Base-by-base conservation (phyloP, 2,329 filamentous ascomycete species). In the Aspergillus novoparasiticus region DNA sequence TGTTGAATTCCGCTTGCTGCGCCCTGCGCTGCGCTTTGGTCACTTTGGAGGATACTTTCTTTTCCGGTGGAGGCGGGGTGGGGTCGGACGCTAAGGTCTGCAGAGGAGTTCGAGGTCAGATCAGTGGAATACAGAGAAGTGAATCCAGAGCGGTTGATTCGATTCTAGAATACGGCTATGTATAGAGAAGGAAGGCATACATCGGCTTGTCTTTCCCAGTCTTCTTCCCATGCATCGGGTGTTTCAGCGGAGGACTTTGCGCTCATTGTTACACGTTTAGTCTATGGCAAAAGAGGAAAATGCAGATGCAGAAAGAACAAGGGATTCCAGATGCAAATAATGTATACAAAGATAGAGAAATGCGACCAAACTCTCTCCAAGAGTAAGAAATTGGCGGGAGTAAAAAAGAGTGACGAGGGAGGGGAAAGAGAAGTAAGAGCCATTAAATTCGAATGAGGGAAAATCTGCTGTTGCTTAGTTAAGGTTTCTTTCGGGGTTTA, bases 171-270 rank as follows among this genome's bases (percentile, higher is more conserved):
- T 10, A 10, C 6, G 6, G 8, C 11, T 11, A 26, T 23, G 51
- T 39, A 55, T n/a, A 55, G 32, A 59, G 57, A 54, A 30, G 57
- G 62, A 57, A 34, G 50, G 70, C 73, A 62, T 81, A 89, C 87
- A 80, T 96, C 93, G 62, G 91, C 92, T 74, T 90, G 86, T 6
- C 82, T 80, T 76, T 94, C 92, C 93, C 94, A 98, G 73, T 97
- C 92, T 71, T 96, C 89, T 67, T 94, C 93, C 94, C 94, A 97
- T 23, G 93, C 94, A 76, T 93, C 87, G 43, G 91, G 89, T 63
- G 90, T 76, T 80, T 79, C 81, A 82, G 69, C 60, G 58, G 68
- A 74, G 71, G 83, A 83, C 83, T 75, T 79, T 81, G 70, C 68
- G 64, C 70, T 78, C 76, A 80, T 81, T 64, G 69, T 48, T 51